Evolutionary conservation across 495 filamentous ascomycete species (phyloP), one percentile per base, ranked within the genome.

Genomic region (Penicillium tannophilum): DNA sequence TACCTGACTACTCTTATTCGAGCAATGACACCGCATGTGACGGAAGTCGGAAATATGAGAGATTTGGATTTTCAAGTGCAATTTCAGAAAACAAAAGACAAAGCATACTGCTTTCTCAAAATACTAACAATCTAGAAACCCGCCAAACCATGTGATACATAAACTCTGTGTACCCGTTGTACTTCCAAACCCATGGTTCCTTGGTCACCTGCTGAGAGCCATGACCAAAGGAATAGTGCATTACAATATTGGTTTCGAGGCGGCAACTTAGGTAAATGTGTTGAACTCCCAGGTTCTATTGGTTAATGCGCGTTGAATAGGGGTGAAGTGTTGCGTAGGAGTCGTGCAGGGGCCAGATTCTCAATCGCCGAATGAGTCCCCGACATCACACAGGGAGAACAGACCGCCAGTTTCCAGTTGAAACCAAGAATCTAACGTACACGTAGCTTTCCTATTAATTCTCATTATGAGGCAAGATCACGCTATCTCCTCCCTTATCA

Each of bases 311-410:
- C 9, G 11, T 47, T 46, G 24, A 47, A 47, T 14, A 16, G 44
- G 44, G 44, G 19, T 12, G 10, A 47, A 24, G 12, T 47, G 44
- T 47, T 26, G 44, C 44, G 44, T 23, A 24, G 23, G 43, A 24
- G 43, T 8, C 7, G 23, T 11, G 49, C 49, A 52, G 30, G 49
- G 49, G 35, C 49, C 49, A 52, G 19, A 4, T 39, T 44, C 23
- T 52, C 55, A 52, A 58, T 58, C 55, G 55, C 46, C 55, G 55
- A 58, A 42, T 58, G 47, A 35, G 31, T 23, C 31, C 49, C 49
- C 33, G 49, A 52, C n/a, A 52, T 52, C 30, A 52, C 35, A 52
- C 39, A 41, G 16, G 7, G 35, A 39, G 49, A 52, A 16, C 49
- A 36, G 49, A 39, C 49, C 48, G 48, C 48, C 48, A 51, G 26